phyloP scores from a whole-genome alignment of 2,329 filamentous ascomycete genomes.

The Cladosporium cucumerinum region DNA sequence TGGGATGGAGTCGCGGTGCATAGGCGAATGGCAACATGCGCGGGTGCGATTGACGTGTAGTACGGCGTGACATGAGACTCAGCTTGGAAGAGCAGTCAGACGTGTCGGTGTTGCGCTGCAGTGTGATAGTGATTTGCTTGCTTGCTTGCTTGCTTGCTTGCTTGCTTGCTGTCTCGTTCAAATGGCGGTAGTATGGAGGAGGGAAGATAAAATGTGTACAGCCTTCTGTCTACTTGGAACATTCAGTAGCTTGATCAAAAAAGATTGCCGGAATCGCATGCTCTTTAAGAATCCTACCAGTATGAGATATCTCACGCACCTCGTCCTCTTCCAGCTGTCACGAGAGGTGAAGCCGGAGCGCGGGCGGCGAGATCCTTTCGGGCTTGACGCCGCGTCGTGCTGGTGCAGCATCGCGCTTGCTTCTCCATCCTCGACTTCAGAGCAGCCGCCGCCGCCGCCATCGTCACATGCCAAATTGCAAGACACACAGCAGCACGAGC shows the following conservation, averaged over 20 bases:
- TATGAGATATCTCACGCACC: slow-evolving; percentile 16
- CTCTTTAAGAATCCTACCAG: not conserved
- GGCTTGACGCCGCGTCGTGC: slow-evolving; percentile 20
- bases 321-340: slow-evolving; percentile 7
- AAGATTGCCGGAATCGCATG: not conserved
- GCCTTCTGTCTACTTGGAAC: too few relatives aligned
- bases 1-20: not conserved
- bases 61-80: slow-evolving; percentile 1
- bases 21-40: not conserved
- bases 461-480: slow-evolving; percentile 16
- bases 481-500: slow-evolving; percentile 13
- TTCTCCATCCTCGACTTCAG: slow-evolving; percentile 4
- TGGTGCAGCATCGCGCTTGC: slow-evolving; percentile 22
- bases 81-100: not conserved
- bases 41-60: not conserved
- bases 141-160: not conserved
- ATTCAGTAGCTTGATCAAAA: too few relatives aligned
- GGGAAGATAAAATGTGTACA: not conserved
- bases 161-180: slow-evolving; percentile 1
- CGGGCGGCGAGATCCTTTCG: slow-evolving; percentile 19
- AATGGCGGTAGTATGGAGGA: not conserved
- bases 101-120: slow-evolving; percentile 1
- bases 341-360: slow-evolving; percentile 8
- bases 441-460: slow-evolving; percentile 1
- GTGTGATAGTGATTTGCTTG: not conserved